Conservation (phyloP, 2,329 filamentous ascomycete species). For the Didymella glomerata region DNA sequence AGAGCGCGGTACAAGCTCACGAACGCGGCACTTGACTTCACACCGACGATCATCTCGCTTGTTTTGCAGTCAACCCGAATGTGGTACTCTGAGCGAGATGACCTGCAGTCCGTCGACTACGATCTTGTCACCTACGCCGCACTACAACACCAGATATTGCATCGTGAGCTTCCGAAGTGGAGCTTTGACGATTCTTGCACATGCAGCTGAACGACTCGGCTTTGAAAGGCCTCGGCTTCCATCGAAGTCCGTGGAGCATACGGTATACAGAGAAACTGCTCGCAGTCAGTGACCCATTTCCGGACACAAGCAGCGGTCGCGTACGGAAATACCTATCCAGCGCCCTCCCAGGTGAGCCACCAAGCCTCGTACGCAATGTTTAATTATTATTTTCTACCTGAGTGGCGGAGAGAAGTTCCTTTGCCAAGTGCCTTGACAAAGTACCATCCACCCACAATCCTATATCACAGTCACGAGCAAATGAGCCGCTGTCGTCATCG, state of each 20-base stretch:
- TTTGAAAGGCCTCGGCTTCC: not conserved
- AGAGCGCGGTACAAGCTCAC: not conserved
- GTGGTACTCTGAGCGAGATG: constrained; percentile 6
- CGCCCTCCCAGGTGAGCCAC: not conserved
- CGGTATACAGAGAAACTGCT: not conserved
- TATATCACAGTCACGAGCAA: not conserved
- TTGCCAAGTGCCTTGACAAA: not conserved
- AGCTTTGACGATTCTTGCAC: not conserved
- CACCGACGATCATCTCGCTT: constrained; percentile 4
- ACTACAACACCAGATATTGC: not conserved
- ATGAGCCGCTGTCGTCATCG: not conserved
- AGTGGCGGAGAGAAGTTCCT: not conserved
- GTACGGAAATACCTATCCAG: not conserved
- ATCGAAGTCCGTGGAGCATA: not conserved
- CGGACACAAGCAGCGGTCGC: not conserved
- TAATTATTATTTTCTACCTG: too few species aligned
- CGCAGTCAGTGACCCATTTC: not conserved
- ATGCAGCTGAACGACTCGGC: not conserved
- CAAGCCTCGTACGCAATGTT: constrained; percentile 5
- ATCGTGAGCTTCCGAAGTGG: constrained; percentile 3
- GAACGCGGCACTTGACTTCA: not conserved
- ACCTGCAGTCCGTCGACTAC: not conserved
- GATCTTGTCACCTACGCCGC: not conserved
- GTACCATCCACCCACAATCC: not conserved
- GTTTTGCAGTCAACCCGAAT: not conserved